Percentiles rank a stretch among this genome's conserved stretches.
Conservation (phyloP, 1,139 yeast genomes). For the Groenewaldozyma sp. region DNA sequence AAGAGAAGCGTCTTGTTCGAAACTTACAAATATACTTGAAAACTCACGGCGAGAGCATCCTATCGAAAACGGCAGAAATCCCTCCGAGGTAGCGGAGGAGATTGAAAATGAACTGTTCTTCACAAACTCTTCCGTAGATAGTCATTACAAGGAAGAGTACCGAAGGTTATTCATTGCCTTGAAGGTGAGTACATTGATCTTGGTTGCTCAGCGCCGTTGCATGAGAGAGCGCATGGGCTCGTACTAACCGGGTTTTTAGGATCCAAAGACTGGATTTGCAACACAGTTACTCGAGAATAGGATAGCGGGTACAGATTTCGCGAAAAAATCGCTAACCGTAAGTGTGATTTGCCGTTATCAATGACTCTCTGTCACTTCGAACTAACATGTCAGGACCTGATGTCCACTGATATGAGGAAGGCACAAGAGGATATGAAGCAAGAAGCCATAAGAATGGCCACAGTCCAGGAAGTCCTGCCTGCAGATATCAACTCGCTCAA, state of each 20-base stretch:
- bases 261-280: constrained; percentile 14
- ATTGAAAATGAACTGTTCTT: constrained; percentile 15
- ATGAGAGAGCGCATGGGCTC: too few species aligned
- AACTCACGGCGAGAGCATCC: constrained; percentile 4
- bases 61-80: background rate
- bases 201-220: too few species aligned
- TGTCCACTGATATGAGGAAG: constrained; percentile 15
- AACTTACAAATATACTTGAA: constrained; percentile 9
- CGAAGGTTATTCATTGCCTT: constrained; percentile 15
- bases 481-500: constrained; percentile 27
- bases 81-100: constrained; percentile 11
- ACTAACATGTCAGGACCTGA: constrained; percentile 12
- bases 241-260: constrained; percentile 8
- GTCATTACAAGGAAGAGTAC: constrained; percentile 14
- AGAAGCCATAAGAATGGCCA: constrained; percentile 18
- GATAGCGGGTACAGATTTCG: constrained; percentile 14
- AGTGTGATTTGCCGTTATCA: constrained; percentile 2
- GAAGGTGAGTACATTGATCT: constrained; percentile 9
- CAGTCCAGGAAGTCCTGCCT: constrained; percentile 16
- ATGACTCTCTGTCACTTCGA: background rate
- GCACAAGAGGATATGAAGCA: constrained; percentile 16
- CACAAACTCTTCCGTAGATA: constrained; percentile 10
- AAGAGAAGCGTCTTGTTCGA: constrained; percentile 14
- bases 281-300: constrained; percentile 11
- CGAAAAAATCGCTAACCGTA: constrained; percentile 13